Evolutionary conservation across 2,329 filamentous ascomycete genomes (phyloP).

Genomic region (Boeremia lycopersici): DNA sequence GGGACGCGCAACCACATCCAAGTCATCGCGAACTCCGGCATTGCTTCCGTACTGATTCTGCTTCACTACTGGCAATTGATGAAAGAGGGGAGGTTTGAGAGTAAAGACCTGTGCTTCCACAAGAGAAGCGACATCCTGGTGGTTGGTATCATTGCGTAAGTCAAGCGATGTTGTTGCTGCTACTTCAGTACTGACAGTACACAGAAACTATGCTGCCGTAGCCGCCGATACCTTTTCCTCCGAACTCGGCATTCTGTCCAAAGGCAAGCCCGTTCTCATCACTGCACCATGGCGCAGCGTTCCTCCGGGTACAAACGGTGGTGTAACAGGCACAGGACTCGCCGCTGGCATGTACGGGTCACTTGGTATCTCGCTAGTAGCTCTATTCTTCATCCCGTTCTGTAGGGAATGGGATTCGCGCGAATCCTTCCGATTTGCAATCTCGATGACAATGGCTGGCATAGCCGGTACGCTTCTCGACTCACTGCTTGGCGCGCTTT

Average conservation of each 20-base stretch:
- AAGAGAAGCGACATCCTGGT: constrained; percentile 49
- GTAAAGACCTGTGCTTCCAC: constrained; percentile 48
- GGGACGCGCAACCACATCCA: constrained; percentile 84
- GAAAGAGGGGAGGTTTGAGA: constrained; percentile 40
- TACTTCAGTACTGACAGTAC: constrained; percentile 46
- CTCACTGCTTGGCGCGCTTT: constrained; percentile 80
- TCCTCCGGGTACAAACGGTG: constrained; percentile 91
- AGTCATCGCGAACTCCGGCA: constrained; percentile 85
- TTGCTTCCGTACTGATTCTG: constrained; percentile 70
- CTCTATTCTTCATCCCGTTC: constrained; percentile 72
- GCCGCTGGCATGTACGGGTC: constrained; percentile 76
- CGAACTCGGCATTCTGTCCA: constrained; percentile 89
- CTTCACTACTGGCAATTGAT: constrained; percentile 56
- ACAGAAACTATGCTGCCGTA: constrained; percentile 85
- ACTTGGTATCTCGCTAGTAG: constrained; percentile 69
- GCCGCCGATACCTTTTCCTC: constrained; percentile 94
- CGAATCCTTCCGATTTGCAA: constrained; percentile 48
- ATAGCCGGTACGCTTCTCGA: constrained; percentile 82
- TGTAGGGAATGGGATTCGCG: constrained; percentile 55
- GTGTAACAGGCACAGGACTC: constrained; percentile 78
- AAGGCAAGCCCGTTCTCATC: constrained; percentile 77
- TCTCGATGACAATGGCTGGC: constrained; percentile 72
- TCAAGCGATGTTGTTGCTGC: background rate
- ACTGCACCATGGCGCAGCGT: constrained; percentile 81
- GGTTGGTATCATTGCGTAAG: constrained; percentile 56